A percentile compares a stretch with the other conserved stretches of the same genome.
Evolutionary conservation across 2,329 filamentous ascomycete genomes (phyloP).

Genomic region (Microsporum audouinii): DNA sequence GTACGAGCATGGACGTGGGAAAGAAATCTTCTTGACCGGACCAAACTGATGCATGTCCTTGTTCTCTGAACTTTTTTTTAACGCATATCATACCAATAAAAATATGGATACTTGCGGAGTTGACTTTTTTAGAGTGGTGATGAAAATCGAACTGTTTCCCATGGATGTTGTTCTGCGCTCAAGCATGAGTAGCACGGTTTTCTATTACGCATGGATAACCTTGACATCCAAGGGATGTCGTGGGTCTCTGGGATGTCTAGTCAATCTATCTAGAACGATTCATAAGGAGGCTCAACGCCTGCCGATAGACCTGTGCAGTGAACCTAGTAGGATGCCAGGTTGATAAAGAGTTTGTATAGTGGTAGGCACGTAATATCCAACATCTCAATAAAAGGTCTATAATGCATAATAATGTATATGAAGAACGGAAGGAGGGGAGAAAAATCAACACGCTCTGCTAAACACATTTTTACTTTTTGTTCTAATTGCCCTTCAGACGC

Average conservation of each 20-base stretch:
- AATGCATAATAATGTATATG: neutral
- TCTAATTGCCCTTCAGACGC: conserved; percentile 14
- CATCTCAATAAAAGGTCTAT: neutral
- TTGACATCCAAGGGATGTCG: neutral
- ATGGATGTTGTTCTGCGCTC: neutral
- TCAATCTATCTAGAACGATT: no score
- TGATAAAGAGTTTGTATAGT: neutral
- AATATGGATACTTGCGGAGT: conserved; percentile 2
- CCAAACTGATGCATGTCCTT: neutral
- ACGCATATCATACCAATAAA: conserved; percentile 4
- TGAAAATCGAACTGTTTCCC: neutral
- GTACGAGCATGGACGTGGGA: neutral
- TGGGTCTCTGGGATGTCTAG: neutral
- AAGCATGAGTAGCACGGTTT: neutral
- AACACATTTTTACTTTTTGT: neutral
- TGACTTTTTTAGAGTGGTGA: neutral
- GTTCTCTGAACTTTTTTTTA: neutral
- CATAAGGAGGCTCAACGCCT: no score
- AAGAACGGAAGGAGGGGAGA: conserved; percentile 3
- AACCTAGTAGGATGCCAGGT: neutral
- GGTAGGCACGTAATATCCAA: neutral
- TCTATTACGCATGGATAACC: neutral
- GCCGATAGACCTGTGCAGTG: no score
- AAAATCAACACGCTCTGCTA: neutral
- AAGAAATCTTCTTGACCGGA: neutral